These are phyloP conservation scores for Gynandropsis gynandra DNA, from an alignment of 345 rosid species.

Conservation along the genomic window DNA sequence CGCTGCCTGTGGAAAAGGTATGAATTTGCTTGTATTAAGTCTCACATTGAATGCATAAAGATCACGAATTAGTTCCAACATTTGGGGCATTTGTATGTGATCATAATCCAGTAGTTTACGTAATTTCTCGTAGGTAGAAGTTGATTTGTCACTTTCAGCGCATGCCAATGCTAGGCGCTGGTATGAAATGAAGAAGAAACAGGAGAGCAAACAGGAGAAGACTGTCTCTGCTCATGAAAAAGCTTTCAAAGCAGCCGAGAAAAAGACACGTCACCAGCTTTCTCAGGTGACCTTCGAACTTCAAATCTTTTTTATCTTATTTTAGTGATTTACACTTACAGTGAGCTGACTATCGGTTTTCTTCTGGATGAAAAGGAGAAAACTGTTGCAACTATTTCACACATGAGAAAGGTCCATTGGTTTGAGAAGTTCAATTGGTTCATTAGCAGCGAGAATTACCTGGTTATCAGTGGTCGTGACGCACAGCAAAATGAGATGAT, in stretches of 20 bases:
- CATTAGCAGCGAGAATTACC: slow-evolving; percentile 90
- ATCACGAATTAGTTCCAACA: slow-evolving; percentile 5
- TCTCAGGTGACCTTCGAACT: slow-evolving; percentile 52
- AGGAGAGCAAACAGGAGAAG: slow-evolving; percentile 91
- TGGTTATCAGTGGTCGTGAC: slow-evolving; percentile 94
- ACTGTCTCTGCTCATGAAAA: slow-evolving; percentile 88
- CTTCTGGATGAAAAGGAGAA: slow-evolving; percentile 53
- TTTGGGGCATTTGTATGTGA: slow-evolving; percentile 1
- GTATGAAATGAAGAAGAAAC: slow-evolving; percentile 93
- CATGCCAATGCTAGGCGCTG: slow-evolving; percentile 93
- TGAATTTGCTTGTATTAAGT: not conserved
- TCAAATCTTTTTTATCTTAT: slow-evolving; percentile 9
- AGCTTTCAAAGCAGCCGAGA: slow-evolving; percentile 97
- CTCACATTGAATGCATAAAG: not conserved
- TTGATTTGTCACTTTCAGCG: slow-evolving; percentile 90
- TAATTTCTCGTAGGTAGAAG: slow-evolving; percentile 79
- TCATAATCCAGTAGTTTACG: not conserved
- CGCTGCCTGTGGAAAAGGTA: slow-evolving; percentile 96
- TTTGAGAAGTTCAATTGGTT: slow-evolving; percentile 99
- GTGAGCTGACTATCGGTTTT: slow-evolving; percentile 9
- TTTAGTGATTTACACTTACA: not conserved
- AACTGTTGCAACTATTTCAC: slow-evolving; percentile 78
- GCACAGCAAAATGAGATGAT: slow-evolving; percentile 98
- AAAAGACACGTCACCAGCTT: slow-evolving; percentile 85
- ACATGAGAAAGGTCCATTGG: slow-evolving; percentile 98